Evolutionary conservation across 257 asterid species (phyloP).

Genomic region (Primulina huaijiensis): DNA sequence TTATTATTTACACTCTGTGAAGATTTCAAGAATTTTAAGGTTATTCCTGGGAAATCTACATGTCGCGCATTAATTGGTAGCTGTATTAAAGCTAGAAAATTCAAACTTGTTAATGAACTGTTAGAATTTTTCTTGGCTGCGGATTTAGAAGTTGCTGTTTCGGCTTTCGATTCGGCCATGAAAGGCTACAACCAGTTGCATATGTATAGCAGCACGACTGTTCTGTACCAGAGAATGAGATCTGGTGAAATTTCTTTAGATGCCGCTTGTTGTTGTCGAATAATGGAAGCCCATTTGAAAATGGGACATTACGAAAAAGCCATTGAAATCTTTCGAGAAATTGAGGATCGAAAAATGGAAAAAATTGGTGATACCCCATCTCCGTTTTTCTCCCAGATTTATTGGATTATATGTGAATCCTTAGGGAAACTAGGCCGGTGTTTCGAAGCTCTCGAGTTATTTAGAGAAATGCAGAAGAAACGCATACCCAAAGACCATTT

Average conservation of each 20-base stretch:
- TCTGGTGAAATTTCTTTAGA: conserved; percentile 40
- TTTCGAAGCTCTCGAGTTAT: conserved; percentile 56
- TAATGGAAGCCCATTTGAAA: conserved; percentile 71
- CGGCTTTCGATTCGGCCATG: conserved; percentile 74
- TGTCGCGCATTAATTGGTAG: conserved; percentile 52
- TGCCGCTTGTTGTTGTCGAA: conserved; percentile 46
- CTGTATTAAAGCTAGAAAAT: conserved; percentile 68
- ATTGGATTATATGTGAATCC: conserved; percentile 56
- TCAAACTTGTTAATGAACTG: conserved; percentile 51
- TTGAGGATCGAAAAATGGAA: conserved; percentile 26
- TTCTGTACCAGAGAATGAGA: conserved; percentile 47
- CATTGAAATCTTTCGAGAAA: conserved; percentile 45
- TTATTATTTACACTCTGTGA: conserved; percentile 38
- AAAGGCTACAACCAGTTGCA: conserved; percentile 80
- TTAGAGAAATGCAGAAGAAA: conserved; percentile 55
- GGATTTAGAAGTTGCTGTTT: conserved; percentile 42
- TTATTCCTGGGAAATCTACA: conserved; percentile 54
- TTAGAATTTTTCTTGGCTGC: conserved; percentile 40
- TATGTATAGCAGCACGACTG: conserved; percentile 64
- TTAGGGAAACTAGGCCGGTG: conserved; percentile 56
- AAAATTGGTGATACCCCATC: conserved; percentile 11
- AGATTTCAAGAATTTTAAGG: conserved; percentile 45
- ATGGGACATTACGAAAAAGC: conserved; percentile 39
- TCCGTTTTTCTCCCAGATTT: conserved; percentile 32
- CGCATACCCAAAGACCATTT: conserved; percentile 48